phyloP scores from a whole-genome alignment of 2,329 filamentous ascomycete genomes.

The Microcyclosporella mali region DNA sequence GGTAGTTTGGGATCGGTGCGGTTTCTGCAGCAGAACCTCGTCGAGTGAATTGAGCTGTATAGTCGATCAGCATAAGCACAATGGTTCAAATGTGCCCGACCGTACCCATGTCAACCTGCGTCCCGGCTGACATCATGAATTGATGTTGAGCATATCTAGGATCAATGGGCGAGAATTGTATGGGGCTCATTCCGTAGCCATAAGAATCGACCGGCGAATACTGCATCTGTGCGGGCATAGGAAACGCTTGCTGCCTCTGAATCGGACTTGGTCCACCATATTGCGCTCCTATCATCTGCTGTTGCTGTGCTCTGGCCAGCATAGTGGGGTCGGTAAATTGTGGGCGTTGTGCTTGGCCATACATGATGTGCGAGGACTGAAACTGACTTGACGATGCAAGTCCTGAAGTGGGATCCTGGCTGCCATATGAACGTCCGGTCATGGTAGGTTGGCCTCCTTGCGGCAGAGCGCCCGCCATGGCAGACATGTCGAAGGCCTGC shows the following conservation, averaged over 20 bases:
- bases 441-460: slow-evolving; percentile 7
- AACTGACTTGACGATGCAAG: slow-evolving; percentile 9
- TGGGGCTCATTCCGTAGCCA: slow-evolving; percentile 18
- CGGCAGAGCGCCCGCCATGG: slow-evolving; percentile 15
- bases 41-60: slow-evolving; percentile 18
- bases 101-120: slow-evolving; percentile 15
- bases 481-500: slow-evolving; percentile 17
- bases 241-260: slow-evolving; percentile 14
- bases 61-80: slow-evolving; percentile 2
- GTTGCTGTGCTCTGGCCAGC: slow-evolving; percentile 19
- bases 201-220: slow-evolving; percentile 23
- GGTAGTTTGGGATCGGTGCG: slow-evolving; percentile 32
- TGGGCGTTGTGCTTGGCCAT: slow-evolving; percentile 16
- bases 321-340: slow-evolving; percentile 14
- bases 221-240: slow-evolving; percentile 16
- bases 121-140: slow-evolving; percentile 15
- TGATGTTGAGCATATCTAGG: slow-evolving; percentile 18
- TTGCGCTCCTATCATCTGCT: slow-evolving; percentile 17
- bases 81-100: neutral
- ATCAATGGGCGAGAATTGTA: slow-evolving; percentile 21
- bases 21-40: slow-evolving; percentile 19
- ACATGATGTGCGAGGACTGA: slow-evolving; percentile 13
- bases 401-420: slow-evolving; percentile 8
- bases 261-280: slow-evolving; percentile 14
- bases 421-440: slow-evolving; percentile 12